Conservation (phyloP, 495 filamentous ascomycete genomes). For the Penicillium cinerascens region DNA sequence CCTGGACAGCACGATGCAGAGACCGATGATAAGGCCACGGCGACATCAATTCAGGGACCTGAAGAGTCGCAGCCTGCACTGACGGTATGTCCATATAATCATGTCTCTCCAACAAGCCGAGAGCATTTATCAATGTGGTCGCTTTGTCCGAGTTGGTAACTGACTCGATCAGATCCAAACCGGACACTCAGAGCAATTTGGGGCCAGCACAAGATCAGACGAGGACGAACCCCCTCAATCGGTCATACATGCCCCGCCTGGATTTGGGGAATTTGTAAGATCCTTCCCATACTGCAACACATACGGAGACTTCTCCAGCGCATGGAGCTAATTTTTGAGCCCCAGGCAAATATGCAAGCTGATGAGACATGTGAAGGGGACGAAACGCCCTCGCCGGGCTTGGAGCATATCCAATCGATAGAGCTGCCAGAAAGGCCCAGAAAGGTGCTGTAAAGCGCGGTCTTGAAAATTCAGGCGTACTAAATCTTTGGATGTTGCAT, state of each 20-base stretch:
- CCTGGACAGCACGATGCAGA: neutral
- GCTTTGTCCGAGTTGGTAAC: neutral
- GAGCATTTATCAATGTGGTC: neutral
- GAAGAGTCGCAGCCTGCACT: conserved; percentile 22
- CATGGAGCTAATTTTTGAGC: neutral
- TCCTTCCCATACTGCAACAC: neutral
- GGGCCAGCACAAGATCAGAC: conserved; percentile 49
- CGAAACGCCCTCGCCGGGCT: conserved; percentile 3
- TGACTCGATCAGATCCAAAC: conserved; percentile 55
- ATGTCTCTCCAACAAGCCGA: neutral
- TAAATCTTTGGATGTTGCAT: conserved; percentile 10
- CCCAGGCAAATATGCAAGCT: neutral
- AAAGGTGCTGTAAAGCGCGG: conserved; percentile 11
- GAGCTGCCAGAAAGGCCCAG: neutral
- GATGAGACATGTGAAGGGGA: conserved; percentile 11
- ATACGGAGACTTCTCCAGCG: neutral
- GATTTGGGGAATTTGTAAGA: conserved; percentile 74
- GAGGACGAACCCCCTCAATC: conserved; percentile 73
- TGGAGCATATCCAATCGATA: neutral
- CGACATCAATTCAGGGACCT: conserved; percentile 4
- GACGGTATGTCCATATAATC: conserved; percentile 26
- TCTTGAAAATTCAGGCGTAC: neutral
- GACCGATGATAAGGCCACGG: neutral
- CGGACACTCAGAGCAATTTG: conserved; percentile 52
- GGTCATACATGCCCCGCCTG: conserved; percentile 82